These are phyloP conservation scores for Coprinopsis strossmayeri DNA, from an alignment of 768 basidiomycete genomes.

Conservation along the genomic window DNA sequence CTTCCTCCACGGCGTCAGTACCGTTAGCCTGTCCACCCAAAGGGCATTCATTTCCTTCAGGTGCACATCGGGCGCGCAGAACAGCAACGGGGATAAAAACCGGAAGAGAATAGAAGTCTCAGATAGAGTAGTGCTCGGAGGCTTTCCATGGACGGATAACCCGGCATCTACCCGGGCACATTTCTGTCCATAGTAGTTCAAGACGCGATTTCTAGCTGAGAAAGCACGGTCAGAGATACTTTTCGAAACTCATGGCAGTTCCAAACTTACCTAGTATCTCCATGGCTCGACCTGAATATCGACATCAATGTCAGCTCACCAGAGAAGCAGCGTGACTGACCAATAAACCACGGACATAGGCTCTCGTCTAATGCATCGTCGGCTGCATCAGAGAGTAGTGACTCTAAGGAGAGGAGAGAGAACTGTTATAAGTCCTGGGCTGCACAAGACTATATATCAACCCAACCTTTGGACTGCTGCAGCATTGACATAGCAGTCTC, in stretches of 20 bases:
- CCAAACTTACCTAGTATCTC: neutral
- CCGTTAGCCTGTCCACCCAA: constrained; percentile 38
- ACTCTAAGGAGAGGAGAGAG: neutral
- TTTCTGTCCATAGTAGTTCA: constrained; percentile 40
- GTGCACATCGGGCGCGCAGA: constrained; percentile 37
- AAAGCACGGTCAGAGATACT: neutral
- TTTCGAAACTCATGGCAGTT: too few species aligned
- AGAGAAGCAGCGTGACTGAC: neutral
- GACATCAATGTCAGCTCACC: neutral
- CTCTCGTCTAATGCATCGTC: neutral
- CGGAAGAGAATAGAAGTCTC: constrained; percentile 18
- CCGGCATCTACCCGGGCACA: constrained; percentile 36
- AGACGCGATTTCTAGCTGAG: constrained; percentile 25
- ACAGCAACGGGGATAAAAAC: constrained; percentile 31
- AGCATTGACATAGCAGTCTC: neutral
- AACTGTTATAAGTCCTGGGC: neutral
- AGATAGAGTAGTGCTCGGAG: constrained; percentile 21
- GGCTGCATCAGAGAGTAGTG: neutral
- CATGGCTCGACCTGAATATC: neutral
- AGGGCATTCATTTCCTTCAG: constrained; percentile 32
- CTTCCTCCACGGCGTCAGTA: constrained; percentile 10
- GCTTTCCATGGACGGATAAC: constrained; percentile 31
- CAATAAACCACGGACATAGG: constrained; percentile 1
- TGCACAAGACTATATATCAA: neutral
- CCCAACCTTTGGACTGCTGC: neutral